Percentiles rank a stretch among this genome's conserved stretches.
phyloP scores from a whole-genome alignment of 495 filamentous ascomycete species.

The Penicillium maclennaniae region DNA sequence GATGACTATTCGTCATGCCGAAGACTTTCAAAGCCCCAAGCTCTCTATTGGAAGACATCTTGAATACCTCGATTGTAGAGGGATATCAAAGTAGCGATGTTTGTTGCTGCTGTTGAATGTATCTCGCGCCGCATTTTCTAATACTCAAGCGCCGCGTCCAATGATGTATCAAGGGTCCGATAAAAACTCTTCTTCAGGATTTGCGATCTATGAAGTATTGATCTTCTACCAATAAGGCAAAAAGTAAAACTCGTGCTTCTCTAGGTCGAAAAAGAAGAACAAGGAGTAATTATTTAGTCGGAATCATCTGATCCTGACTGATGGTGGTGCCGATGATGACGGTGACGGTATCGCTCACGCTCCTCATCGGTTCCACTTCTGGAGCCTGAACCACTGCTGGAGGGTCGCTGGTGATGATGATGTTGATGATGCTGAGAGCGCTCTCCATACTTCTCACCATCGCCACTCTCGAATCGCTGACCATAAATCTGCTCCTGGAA shows the following conservation, averaged over 20 bases:
- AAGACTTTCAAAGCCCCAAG: too few species aligned
- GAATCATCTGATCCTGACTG: conserved; percentile 23
- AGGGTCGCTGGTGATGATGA: conserved; percentile 8
- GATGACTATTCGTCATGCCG: too few species aligned
- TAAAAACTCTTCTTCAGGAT: not conserved
- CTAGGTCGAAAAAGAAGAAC: not conserved
- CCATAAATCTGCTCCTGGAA: conserved; percentile 15
- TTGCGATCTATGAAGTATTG: not conserved
- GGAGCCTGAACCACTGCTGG: conserved; percentile 12
- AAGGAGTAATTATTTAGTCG: conserved; percentile 4
- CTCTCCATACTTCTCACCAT: conserved; percentile 6
- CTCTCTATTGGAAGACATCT: not conserved
- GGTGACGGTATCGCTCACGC: conserved; percentile 24
- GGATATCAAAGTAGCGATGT: too few species aligned
- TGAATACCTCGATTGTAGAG: too few species aligned
- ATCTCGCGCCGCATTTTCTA: too few species aligned
- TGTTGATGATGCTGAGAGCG: conserved; percentile 5
- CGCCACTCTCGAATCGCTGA: conserved; percentile 1
- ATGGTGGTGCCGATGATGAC: conserved; percentile 40
- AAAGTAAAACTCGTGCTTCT: not conserved
- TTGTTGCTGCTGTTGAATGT: too few species aligned
- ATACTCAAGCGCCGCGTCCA: not conserved
- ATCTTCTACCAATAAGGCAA: not conserved
- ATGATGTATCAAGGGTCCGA: not conserved
- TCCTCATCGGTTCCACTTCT: conserved; percentile 19